Evolutionary conservation across 371 early-diverging fungal genomes (phyloP), one percentile per base, ranked within the genome.

Genomic region (Zopfochytrium polystomum): DNA sequence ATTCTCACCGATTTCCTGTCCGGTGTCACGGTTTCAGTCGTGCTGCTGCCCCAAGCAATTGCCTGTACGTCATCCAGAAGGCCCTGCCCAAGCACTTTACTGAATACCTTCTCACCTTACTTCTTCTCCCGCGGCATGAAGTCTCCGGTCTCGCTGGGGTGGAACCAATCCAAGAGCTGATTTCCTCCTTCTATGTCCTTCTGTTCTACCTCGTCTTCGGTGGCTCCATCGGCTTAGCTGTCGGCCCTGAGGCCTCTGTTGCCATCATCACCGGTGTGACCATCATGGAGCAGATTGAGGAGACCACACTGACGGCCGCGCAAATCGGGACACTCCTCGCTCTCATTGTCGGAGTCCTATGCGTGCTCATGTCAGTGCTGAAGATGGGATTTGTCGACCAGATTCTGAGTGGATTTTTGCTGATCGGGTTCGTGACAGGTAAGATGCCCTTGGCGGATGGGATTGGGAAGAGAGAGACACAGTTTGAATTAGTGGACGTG

Each of bases 11-110:
- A 75, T 46, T 32, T 70, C 34, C 25, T 47, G 22, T 63, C 75
- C 15, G 72, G 61, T 6, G 7, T 72, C 26, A 72, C 72, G 6
- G 48, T 75, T 15, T 60, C 70, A 15, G 52, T 68, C 44, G 54
- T 75, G 20, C 23, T 75, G 30, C 48, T 75, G 27, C 70, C 73
- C 18, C 75, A 73, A 47, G 44, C 71, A 0, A 69, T 75, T 25
- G 73, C 67, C 22, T 75, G 60, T 60, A 52, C 53, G 20, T 33
- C 27, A 3, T 33, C 25, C 15, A 20, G 23, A 49, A 20, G 15
- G 49, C 23, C 26, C 49, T 49, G 15, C 52, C 3, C 33, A 1
- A 52, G n/a, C 29, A 52, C 31, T 3, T 13, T 52, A 15, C 25
- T 30, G 23, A 1, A 42, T 11, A n/a, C n/a, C n/a, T n/a, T n/a